Evolutionary conservation across 768 basidiomycete genomes (phyloP).

Genomic region (Lactifluus rugatus): DNA sequence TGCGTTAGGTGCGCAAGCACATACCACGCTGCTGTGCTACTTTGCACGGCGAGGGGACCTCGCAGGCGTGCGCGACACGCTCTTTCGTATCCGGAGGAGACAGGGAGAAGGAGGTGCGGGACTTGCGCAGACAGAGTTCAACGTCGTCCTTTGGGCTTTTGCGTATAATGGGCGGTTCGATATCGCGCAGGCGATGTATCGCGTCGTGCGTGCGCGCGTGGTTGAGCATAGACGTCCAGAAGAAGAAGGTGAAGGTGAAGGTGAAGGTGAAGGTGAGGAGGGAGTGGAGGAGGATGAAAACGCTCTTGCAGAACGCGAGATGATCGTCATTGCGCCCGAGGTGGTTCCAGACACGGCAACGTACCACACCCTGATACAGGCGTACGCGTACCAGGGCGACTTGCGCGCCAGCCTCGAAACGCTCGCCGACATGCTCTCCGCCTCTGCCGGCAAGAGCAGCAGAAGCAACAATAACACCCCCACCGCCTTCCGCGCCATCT

Average conservation of each 20-base stretch:
- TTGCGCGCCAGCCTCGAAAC: constrained; percentile 44
- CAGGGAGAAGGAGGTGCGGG: constrained; percentile 31
- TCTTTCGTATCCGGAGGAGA: constrained; percentile 42
- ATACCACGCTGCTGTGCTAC: constrained; percentile 49
- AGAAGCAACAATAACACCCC: constrained; percentile 25
- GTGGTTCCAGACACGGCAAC: constrained; percentile 55
- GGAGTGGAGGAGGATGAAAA: constrained; percentile 29
- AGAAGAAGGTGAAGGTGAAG: constrained; percentile 22
- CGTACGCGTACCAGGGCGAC: constrained; percentile 61
- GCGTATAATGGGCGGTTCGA: constrained; percentile 43
- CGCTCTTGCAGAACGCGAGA: constrained; percentile 35
- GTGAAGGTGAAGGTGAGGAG: constrained; percentile 24
- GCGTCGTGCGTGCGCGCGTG: constrained; percentile 27
- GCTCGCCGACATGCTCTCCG: constrained; percentile 56
- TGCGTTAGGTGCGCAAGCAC: constrained; percentile 50
- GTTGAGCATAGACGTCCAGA: no score
- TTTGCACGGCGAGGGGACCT: constrained; percentile 41
- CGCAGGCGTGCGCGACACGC: constrained; percentile 43
- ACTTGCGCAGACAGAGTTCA: constrained; percentile 56
- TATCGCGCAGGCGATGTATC: constrained; percentile 53
- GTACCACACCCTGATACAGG: constrained; percentile 60
- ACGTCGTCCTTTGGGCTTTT: constrained; percentile 64
- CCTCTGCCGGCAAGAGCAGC: constrained; percentile 12
- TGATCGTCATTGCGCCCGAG: constrained; percentile 33
- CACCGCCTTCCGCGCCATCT: constrained; percentile 57